Evolutionary conservation across 768 basidiomycete genomes (phyloP).

Genomic region (Lactarius hengduanensis): DNA sequence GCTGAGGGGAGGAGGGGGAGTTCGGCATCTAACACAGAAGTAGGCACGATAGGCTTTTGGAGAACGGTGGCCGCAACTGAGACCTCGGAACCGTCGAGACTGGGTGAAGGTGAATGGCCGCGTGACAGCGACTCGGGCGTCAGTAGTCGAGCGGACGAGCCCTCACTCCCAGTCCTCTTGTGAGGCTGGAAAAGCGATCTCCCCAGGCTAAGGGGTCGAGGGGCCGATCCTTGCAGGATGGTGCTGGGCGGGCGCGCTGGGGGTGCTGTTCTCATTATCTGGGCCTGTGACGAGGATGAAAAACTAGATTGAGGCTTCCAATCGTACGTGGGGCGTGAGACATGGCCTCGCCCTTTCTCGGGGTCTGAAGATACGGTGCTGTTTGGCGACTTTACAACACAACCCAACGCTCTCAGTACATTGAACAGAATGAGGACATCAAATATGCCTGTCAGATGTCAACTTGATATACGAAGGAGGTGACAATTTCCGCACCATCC

Average conservation of each 20-base stretch:
- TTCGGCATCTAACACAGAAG: constrained; percentile 30
- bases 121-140: constrained; percentile 2
- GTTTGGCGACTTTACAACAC: constrained; percentile 43
- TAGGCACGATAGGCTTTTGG: constrained; percentile 29
- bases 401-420: constrained; percentile 60
- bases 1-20: constrained; percentile 28
- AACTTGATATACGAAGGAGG: constrained; percentile 1
- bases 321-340: constrained; percentile 7
- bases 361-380: not conserved
- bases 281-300: not conserved
- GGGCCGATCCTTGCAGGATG: not conserved
- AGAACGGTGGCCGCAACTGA: constrained; percentile 3
- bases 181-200: constrained; percentile 12
- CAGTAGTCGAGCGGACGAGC: constrained; percentile 30
- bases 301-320: constrained; percentile 1
- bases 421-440: constrained; percentile 69
- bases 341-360: not conserved
- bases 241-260: not conserved
- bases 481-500: constrained; percentile 42
- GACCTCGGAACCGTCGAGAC: constrained; percentile 2
- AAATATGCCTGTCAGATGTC: constrained; percentile 49
- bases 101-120: constrained; percentile 18
- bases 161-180: constrained; percentile 20
- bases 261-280: constrained; percentile 2
- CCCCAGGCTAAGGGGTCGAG: not conserved